phyloP scores from a whole-genome alignment of 495 filamentous ascomycete genomes.

The Xylaria curta region DNA sequence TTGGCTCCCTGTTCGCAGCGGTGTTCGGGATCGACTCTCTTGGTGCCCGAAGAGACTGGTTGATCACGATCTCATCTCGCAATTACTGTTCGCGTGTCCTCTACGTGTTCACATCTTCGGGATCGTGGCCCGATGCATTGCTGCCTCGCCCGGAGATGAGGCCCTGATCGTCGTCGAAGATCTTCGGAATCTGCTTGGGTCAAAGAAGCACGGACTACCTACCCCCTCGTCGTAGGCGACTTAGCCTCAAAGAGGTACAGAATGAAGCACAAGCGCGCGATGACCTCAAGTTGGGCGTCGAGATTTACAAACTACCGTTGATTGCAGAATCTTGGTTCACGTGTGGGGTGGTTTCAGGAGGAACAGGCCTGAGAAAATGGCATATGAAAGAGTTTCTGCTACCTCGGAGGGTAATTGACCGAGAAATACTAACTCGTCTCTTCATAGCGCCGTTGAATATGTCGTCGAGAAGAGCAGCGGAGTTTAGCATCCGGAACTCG shows the following conservation, averaged over 20 bases:
- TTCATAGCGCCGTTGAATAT: slow-evolving; percentile 29
- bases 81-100: slow-evolving; percentile 50
- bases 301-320: no score
- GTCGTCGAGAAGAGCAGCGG: slow-evolving; percentile 26
- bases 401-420: no score
- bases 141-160: slow-evolving; percentile 37
- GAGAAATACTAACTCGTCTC: slow-evolving; percentile 49
- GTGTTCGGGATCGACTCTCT: slow-evolving; percentile 46
- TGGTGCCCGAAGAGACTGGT: slow-evolving; percentile 49
- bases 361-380: no score
- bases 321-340: background rate
- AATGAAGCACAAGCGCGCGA: slow-evolving; percentile 57
- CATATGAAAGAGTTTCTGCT: no score
- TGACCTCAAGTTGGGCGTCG: slow-evolving; percentile 56
- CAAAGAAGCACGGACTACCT: slow-evolving; percentile 53
- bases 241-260: slow-evolving; percentile 46
- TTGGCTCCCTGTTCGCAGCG: slow-evolving; percentile 57
- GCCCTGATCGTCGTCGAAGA: slow-evolving; percentile 27
- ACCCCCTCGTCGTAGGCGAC: slow-evolving; percentile 52
- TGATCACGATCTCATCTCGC: slow-evolving; percentile 55
- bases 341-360: no score
- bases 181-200: slow-evolving; percentile 61
- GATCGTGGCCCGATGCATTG: slow-evolving; percentile 3
- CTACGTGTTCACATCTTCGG: slow-evolving; percentile 34
- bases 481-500: slow-evolving; percentile 18